Conservation (phyloP, 495 filamentous ascomycete genomes). For the Tuber calosporum region DNA sequence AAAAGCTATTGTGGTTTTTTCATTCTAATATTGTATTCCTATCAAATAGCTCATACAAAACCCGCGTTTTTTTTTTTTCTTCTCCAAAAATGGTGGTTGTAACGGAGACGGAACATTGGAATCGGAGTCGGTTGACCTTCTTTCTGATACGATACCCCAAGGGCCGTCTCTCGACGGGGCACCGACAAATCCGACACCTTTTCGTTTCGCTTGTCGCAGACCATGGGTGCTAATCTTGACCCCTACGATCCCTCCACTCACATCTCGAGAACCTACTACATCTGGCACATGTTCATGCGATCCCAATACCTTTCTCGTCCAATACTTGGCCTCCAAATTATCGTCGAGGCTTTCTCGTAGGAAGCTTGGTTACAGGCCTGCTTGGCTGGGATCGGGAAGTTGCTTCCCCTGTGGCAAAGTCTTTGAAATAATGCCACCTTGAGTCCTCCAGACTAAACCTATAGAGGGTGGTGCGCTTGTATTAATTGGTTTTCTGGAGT, state of each 20-base stretch:
- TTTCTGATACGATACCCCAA: not conserved
- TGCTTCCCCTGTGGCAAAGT: not conserved
- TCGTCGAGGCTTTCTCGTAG: not conserved
- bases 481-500: not conserved
- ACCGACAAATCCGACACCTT: not conserved
- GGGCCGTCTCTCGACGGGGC: not conserved
- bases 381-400: not conserved
- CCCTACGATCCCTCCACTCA: not conserved
- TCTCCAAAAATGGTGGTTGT: no score
- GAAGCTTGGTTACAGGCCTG: not conserved
- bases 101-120: no score
- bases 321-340: not conserved
- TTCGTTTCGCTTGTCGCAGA: slow-evolving; percentile 1
- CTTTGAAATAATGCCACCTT: not conserved
- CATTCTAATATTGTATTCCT: no score
- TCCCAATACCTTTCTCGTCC: not conserved
- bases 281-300: not conserved
- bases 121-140: not conserved
- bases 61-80: no score
- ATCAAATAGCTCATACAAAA: no score
- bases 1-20: no score
- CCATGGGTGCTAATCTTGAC: not conserved
- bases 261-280: not conserved
- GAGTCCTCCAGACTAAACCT: not conserved
- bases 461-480: not conserved